Base-by-base conservation (phyloP, 208 protist genomes). In the Wallacemonas sp. region DNA sequence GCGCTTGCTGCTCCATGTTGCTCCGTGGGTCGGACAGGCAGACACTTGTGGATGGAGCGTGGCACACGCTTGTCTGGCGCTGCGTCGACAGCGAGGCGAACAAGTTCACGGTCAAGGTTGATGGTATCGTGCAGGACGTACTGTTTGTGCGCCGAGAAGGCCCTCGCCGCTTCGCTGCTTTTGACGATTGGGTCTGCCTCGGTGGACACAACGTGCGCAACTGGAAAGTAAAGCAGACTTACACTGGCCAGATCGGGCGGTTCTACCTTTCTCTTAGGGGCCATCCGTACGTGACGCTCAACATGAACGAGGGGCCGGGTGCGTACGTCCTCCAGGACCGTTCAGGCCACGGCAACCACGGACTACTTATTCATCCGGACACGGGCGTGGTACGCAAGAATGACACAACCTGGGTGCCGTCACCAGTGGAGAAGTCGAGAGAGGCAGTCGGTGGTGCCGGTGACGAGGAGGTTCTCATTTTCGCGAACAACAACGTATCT, bases 1-100 rank as follows among this genome's bases (percentile, higher is more conserved):
- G 90, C 27, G 73, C 75, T 5, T 91, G 83, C 63, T 92, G 85
- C 54, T 92, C 90, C 9, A 86, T 86, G 12, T 67, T 96, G 30
- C 76, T 96, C 32, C 82, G 87, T 12, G 90, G 90, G 13, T 91
- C 66, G 24, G 90, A 96, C 53, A 78, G 84, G 39, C 78, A 92
- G 48, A 89, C 85, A 58, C 62, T 92, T 21, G 81, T 93, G 81
- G 90, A 96, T 55, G 90, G 87, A 3, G 71, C 85, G 71, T 96
- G 90, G 87, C 90, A 96, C 68, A 96, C 86, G 33, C 63, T 96
- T 10, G 79, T 92, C 41, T 96, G 90, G 87, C 74, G 79, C 26
- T 92, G 85, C 64, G 73, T 93, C 34, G 90, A 96, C 66, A 91
- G 83, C 66, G 87, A 93, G 55, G 68, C 78, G 21, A 96, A 96